Evolutionary conservation across 441 rosid species (phyloP).

Genomic region (Eutrema salsugineum): DNA sequence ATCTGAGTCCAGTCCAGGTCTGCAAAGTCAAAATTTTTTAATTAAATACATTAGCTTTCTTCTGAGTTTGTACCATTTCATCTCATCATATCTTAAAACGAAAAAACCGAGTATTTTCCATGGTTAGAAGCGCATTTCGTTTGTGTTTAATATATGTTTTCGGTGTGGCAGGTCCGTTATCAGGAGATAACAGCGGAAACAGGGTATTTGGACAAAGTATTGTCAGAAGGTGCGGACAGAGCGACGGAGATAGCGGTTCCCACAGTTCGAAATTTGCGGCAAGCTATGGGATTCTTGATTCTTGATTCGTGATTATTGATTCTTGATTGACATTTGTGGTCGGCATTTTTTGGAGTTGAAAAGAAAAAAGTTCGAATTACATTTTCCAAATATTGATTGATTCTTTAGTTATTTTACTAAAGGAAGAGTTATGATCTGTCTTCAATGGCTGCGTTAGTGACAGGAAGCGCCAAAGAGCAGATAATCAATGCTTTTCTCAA

Average conservation of each 20-base stretch:
- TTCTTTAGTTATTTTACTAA: no score
- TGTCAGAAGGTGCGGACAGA: constrained; percentile 57
- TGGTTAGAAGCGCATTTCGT: background rate
- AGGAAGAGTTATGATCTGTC: no score
- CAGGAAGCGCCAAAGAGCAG: no score
- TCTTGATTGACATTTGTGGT: no score
- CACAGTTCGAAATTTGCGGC: constrained; percentile 56
- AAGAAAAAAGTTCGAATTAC: no score
- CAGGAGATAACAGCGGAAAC: constrained; percentile 60
- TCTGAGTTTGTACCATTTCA: background rate
- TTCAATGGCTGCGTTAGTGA: no score
- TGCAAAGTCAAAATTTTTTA: background rate
- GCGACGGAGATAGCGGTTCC: constrained; percentile 62
- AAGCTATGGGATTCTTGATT: constrained; percentile 57
- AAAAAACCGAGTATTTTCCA: background rate
- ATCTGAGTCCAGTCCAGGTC: constrained; percentile 92
- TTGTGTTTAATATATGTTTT: background rate
- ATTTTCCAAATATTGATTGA: no score
- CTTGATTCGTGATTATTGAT: no score
- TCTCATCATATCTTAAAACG: background rate
- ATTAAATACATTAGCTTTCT: background rate
- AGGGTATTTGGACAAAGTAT: constrained; percentile 55
- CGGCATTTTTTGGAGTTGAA: no score
- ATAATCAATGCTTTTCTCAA: no score
- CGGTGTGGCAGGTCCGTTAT: constrained; percentile 47